Percentiles rank a stretch among this genome's conserved stretches.
Evolutionary conservation across 208 protist genomes (phyloP).

Genomic region (Acanthamoeba healyi): DNA sequence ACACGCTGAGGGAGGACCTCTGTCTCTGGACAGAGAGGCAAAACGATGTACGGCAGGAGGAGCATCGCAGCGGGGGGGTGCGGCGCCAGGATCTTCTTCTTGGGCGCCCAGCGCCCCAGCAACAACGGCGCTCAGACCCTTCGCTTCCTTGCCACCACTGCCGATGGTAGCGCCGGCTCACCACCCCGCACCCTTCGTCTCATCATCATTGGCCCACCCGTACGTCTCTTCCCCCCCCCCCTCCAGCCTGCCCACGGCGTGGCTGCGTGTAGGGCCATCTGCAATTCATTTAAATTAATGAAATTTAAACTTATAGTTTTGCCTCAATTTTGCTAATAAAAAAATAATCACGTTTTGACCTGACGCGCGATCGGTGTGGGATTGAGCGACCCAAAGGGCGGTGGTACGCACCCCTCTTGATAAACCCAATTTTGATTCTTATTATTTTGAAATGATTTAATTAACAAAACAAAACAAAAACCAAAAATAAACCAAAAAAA

Average conservation of each 20-base stretch:
- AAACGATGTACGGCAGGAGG: not conserved
- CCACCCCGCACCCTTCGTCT: not conserved
- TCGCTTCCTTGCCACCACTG: not conserved
- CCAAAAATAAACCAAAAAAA: not conserved
- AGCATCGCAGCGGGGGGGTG: not conserved
- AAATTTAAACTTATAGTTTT: not conserved
- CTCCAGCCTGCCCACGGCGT: too few relatives aligned
- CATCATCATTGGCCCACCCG: conserved; percentile 49
- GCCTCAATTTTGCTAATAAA: not conserved
- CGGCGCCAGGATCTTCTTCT: not conserved
- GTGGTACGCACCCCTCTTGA: not conserved
- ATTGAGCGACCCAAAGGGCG: not conserved
- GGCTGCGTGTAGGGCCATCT: not conserved
- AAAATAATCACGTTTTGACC: not conserved
- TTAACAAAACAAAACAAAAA: not conserved
- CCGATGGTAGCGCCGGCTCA: not conserved
- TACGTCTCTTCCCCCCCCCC: too few relatives aligned
- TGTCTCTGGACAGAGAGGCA: too few relatives aligned
- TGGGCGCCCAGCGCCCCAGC: too few relatives aligned
- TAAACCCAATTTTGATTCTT: not conserved
- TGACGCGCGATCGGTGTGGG: not conserved
- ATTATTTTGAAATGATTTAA: not conserved
- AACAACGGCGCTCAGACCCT: not conserved
- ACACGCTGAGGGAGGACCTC: too few relatives aligned
- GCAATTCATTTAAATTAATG: not conserved